Evolutionary conservation across 2,329 filamentous ascomycete species (phyloP).

Genomic region (Dactylonectria estremocensis): DNA sequence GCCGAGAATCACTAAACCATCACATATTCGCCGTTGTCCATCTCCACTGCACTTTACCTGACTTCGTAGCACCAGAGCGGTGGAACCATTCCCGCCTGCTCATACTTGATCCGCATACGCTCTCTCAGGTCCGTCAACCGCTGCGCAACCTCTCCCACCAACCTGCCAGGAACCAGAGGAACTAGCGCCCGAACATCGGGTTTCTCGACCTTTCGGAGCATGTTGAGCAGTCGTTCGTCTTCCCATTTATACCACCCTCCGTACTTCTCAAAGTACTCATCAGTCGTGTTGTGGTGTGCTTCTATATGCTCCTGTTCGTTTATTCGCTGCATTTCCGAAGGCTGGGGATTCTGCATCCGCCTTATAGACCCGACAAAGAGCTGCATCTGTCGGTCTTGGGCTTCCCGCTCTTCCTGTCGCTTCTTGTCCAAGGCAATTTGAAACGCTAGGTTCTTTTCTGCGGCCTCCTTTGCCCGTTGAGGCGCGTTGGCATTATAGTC

Average conservation of each 20-base stretch:
- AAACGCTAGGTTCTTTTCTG: conserved; percentile 24
- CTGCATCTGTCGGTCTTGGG: conserved; percentile 33
- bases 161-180: conserved; percentile 36
- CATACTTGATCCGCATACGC: conserved; percentile 40
- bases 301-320: conserved; percentile 1
- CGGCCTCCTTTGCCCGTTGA: conserved; percentile 11
- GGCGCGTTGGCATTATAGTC: conserved; percentile 17
- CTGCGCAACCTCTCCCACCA: conserved; percentile 36
- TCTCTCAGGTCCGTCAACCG: conserved; percentile 41
- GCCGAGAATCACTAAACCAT: conserved; percentile 11
- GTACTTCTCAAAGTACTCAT: conserved; percentile 41
- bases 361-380: conserved; percentile 35
- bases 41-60: conserved; percentile 15
- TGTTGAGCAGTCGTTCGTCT: conserved; percentile 45
- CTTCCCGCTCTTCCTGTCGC: conserved; percentile 7
- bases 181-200: conserved; percentile 33
- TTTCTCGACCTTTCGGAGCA: conserved; percentile 40
- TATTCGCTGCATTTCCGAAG: no score
- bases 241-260: conserved; percentile 47
- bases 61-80: conserved; percentile 48
- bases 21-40: not conserved
- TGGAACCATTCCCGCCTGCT: conserved; percentile 33
- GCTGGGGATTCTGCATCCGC: conserved; percentile 9
- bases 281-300: not conserved
- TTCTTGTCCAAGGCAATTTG: conserved; percentile 3